These are phyloP conservation scores for Mucor sp. DNA, from an alignment of 371 early-diverging fungal species.

Conservation along the genomic window DNA sequence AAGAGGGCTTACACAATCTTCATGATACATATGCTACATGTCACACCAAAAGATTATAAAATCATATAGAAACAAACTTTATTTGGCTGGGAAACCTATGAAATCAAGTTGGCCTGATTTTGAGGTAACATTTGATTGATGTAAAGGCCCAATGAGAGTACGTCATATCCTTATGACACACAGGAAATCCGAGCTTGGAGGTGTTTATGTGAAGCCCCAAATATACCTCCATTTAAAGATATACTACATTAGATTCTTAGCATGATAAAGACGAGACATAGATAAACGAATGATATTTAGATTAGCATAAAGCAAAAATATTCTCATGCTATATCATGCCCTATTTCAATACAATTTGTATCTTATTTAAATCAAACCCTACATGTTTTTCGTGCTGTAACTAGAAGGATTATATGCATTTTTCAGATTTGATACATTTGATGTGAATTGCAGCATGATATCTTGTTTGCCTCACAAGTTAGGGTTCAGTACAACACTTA, in stretches of 20 bases:
- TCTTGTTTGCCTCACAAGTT: neutral
- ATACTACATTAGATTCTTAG: neutral
- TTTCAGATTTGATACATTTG: neutral
- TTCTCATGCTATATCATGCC: neutral
- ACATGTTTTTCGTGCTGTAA: no score
- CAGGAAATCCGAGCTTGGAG: slow-evolving; percentile 9
- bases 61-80: slow-evolving; percentile 6
- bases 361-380: neutral
- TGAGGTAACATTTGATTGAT: slow-evolving; percentile 1
- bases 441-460: neutral
- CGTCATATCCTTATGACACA: slow-evolving; percentile 5
- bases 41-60: neutral
- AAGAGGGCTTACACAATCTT: neutral
- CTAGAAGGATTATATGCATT: neutral
- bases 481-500: neutral
- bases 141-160: neutral
- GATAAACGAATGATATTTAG: slow-evolving; percentile 2
- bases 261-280: neutral
- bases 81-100: neutral
- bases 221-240: neutral
- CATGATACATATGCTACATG: slow-evolving; percentile 2
- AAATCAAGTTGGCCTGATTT: neutral
- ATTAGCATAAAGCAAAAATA: neutral
- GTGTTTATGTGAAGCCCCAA: slow-evolving; percentile 1
- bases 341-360: neutral